Conservation (phyloP, 75 land plant species). For the Isoetes taiwanensis region DNA sequence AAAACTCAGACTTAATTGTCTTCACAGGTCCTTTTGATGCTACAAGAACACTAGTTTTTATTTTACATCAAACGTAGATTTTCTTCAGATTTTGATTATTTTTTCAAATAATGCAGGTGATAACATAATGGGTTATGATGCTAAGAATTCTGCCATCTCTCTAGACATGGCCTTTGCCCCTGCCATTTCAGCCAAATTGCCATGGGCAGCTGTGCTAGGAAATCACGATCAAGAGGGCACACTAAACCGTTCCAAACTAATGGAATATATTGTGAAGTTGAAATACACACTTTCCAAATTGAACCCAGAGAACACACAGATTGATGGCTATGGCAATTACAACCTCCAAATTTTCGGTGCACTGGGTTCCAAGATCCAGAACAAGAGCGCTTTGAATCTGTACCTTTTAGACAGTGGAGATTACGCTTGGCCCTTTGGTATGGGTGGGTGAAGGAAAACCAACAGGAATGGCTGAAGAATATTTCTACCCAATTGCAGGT, state of each 20-base stretch:
- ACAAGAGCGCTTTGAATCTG: conserved; percentile 61
- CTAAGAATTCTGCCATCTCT: conserved; percentile 39
- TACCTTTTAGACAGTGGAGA: conserved; percentile 85
- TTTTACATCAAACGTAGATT: too few species aligned
- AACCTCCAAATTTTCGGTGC: conserved; percentile 45
- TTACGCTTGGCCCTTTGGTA: conserved; percentile 50
- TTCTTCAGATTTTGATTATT: background rate
- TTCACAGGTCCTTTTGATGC: conserved; percentile 33
- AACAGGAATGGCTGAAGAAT: conserved; percentile 55
- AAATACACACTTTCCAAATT: conserved; percentile 39
- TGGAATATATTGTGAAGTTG: conserved; percentile 53
- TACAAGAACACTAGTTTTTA: background rate
- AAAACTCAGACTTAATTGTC: conserved; percentile 62
- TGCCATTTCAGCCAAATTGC: conserved; percentile 43
- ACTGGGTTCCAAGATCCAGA: conserved; percentile 24
- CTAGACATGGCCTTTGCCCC: conserved; percentile 60
- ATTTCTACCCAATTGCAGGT: conserved; percentile 50
- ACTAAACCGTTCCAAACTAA: conserved; percentile 45
- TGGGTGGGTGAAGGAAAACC: conserved; percentile 75
- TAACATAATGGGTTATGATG: conserved; percentile 46
- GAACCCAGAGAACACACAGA: conserved; percentile 31
- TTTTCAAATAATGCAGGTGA: conserved; percentile 68
- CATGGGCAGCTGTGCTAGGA: conserved; percentile 81
- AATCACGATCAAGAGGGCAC: conserved; percentile 76
- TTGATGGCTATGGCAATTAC: conserved; percentile 77